Conservation (phyloP, 2,329 filamentous ascomycete species). For the Epichloe amarillans region DNA sequence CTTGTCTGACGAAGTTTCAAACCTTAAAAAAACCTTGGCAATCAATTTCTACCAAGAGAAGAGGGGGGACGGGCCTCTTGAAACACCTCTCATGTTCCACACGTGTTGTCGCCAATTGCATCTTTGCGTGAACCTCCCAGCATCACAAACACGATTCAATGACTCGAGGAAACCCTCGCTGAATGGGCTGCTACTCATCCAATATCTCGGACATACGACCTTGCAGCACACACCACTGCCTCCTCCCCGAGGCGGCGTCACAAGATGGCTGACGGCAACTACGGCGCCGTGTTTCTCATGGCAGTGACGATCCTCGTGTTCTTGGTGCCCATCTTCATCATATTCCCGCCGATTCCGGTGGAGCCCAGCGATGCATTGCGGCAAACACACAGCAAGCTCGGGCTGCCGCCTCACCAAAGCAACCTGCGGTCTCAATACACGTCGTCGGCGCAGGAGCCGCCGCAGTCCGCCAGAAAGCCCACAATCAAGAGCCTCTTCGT, state of each 20-base stretch:
- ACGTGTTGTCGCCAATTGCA: not conserved
- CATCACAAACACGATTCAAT: too few species aligned
- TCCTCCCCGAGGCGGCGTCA: not conserved
- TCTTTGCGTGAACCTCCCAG: too few species aligned
- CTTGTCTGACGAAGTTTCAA: not conserved
- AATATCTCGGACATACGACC: too few species aligned
- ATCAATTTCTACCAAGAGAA: too few species aligned
- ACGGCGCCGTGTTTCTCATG: conserved; percentile 25
- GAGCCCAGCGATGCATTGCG: conserved; percentile 38
- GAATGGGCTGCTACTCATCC: too few species aligned
- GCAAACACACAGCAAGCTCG: conserved; percentile 40
- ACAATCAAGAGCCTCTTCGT: conserved; percentile 53
- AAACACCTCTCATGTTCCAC: not conserved
- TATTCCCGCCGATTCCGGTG: conserved; percentile 41
- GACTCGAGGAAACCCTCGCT: too few species aligned
- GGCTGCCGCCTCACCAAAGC: conserved; percentile 24
- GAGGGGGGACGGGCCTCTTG: not conserved
- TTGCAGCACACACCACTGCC: not conserved
- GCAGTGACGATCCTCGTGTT: conserved; percentile 34
- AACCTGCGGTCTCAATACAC: conserved; percentile 20
- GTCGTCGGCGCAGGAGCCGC: conserved; percentile 9
- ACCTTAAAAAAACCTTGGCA: not conserved
- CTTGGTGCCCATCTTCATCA: conserved; percentile 37
- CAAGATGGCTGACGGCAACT: conserved; percentile 8
- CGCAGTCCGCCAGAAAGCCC: conserved; percentile 11